These are phyloP conservation scores for Aleurites moluccanus DNA, from an alignment of 441 rosid species.

Conservation along the genomic window DNA sequence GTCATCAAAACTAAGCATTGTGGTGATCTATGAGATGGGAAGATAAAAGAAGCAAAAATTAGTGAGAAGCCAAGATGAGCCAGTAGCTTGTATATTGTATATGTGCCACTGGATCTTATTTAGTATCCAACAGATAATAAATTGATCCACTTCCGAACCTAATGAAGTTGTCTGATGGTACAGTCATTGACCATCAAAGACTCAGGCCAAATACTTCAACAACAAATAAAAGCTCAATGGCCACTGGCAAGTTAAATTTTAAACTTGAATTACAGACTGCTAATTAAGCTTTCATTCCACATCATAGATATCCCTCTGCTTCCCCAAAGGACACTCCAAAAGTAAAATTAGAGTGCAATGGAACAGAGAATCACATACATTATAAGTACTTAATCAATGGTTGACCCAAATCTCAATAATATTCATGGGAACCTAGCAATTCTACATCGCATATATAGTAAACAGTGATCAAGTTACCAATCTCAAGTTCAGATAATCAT, in stretches of 20 bases:
- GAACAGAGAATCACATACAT: not conserved
- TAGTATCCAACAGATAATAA: not conserved
- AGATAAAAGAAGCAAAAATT: not conserved
- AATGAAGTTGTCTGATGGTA: not conserved
- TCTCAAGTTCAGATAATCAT: slow-evolving; percentile 24
- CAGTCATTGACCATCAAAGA: not conserved
- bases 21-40: not conserved
- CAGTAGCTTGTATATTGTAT: not conserved
- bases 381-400: not conserved
- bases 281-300: not conserved
- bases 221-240: not conserved
- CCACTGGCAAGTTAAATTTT: not conserved
- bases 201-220: not conserved
- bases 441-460: not conserved
- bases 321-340: not conserved
- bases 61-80: not conserved
- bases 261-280: not conserved
- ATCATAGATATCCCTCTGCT: not conserved
- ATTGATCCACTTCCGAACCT: not conserved
- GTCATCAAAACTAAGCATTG: not conserved
- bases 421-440: slow-evolving; percentile 3
- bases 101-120: not conserved
- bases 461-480: not conserved
- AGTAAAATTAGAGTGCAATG: not conserved
- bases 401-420: not conserved